These are phyloP conservation scores for Metschnikowia continentalis DNA, from an alignment of 805 yeast species.

Conservation along the genomic window DNA sequence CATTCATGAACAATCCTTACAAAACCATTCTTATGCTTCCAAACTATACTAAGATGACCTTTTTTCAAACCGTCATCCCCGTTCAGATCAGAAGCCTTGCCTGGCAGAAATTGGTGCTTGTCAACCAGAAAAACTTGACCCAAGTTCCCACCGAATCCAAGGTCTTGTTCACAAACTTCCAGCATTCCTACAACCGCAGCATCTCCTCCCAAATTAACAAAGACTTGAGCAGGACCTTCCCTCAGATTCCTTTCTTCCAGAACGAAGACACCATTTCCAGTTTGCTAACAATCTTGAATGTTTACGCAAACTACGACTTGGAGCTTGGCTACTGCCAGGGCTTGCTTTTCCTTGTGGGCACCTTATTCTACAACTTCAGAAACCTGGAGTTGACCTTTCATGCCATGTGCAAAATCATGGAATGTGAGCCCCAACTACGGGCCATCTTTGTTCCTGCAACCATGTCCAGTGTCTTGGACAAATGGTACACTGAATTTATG, in stretches of 20 bases:
- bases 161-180: constrained; percentile 36
- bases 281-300: constrained; percentile 54
- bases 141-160: constrained; percentile 32
- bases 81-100: constrained; percentile 38
- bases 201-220: constrained; percentile 46
- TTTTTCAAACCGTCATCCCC: constrained; percentile 44
- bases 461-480: constrained; percentile 50
- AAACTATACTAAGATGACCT: constrained; percentile 42
- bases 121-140: constrained; percentile 23
- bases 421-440: constrained; percentile 47
- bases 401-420: constrained; percentile 54
- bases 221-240: constrained; percentile 60
- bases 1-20: constrained; percentile 41
- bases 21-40: constrained; percentile 45
- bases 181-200: constrained; percentile 38
- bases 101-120: constrained; percentile 40
- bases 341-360: constrained; percentile 57
- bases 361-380: constrained; percentile 41
- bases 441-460: constrained; percentile 48
- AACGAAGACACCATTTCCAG: constrained; percentile 39
- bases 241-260: constrained; percentile 47
- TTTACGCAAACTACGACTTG: constrained; percentile 58
- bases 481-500: constrained; percentile 51
- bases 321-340: constrained; percentile 72
- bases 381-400: constrained; percentile 44